Evolutionary conservation across 1,284 basidiomycete species (phyloP), one percentile per base, ranked within the genome.

Genomic region (Ceratobasidium papillatum): DNA sequence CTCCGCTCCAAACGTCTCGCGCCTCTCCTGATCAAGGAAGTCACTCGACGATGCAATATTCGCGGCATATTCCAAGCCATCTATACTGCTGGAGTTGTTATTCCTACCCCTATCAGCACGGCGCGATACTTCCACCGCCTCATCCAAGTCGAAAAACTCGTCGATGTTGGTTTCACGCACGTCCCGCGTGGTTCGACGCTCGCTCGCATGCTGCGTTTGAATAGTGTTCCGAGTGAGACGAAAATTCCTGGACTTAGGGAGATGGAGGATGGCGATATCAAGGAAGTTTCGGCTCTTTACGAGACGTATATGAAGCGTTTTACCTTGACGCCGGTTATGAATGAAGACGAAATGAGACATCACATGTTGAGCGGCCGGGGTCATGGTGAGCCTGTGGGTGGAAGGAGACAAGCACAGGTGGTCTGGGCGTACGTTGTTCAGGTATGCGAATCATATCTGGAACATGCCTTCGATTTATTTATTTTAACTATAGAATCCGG

Each of bases 341-440:
- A 84, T 49, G 83, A 91, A 75, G 94, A 93, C 4, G 98, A 99
- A 82, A 85, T 95, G 30, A 86, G 85, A 76, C 97, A 99, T 83
- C 91, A 96, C 78, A 91, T 99, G 81, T 83, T 96, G 78, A 94
- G 92, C 78, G 97, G 98, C 0, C 85, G 86, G 43, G 97, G 97
- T 0, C 84, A 82, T 14, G 91, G 92, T 0, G 83, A 80, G 3
- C 84, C 85, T 45, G 83, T 84, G 41, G 87, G 79, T 82, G 82
- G 86, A 1, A 84, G 89, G 77, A 86, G 93, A 76, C 84, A 88
- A 25, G 90, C 86, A 19, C 97, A 99, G 81, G 97, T 99, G 47
- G 91, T 94, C 0, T 99, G 97, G 97, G 87, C 94, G 2, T 99
- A 98, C 80, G 97, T 99, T 41, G 93, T 98, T 47, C 96, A 99